Percentiles rank a stretch among this genome's conserved stretches.
phyloP scores from a whole-genome alignment of 139 green algal genomes.

The Coelastrella sp. region DNA sequence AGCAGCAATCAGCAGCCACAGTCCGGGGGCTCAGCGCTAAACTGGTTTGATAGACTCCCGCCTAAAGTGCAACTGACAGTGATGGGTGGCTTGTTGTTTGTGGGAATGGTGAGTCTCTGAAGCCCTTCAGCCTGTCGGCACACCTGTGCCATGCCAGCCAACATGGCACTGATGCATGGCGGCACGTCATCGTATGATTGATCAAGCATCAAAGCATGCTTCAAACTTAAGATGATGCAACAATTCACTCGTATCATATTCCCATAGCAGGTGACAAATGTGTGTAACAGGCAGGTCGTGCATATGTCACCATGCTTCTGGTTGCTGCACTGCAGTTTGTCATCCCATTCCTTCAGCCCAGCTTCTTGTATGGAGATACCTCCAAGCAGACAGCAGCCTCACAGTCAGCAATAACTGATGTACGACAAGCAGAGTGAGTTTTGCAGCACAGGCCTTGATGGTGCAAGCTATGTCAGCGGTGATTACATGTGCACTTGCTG shows the following conservation, averaged over 20 bases:
- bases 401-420: not conserved
- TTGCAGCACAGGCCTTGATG: too few species aligned
- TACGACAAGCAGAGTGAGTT: slow-evolving; percentile 18
- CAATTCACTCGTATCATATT: too few species aligned
- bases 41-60: slow-evolving; percentile 30
- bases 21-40: not conserved
- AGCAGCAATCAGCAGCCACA: slow-evolving; percentile 21
- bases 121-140: not conserved
- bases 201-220: too few species aligned
- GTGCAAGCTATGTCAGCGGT: not conserved
- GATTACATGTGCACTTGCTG: not conserved
- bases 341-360: slow-evolving; percentile 43
- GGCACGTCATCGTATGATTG: too few species aligned
- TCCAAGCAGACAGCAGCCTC: not conserved
- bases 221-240: too few species aligned
- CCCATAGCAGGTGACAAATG: too few species aligned
- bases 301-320: not conserved
- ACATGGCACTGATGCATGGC: too few species aligned
- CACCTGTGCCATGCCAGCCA: not conserved
- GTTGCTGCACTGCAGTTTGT: slow-evolving; percentile 22
- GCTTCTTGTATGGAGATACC: slow-evolving; percentile 37
- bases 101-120: slow-evolving; percentile 13
- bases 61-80: not conserved
- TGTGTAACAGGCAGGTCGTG: too few species aligned
- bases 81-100: slow-evolving; percentile 29